Evolutionary conservation across 129 eudicot genomes (phyloP), one percentile per base, ranked within the genome.

Genomic region (Centrapalus pauciflorus): DNA sequence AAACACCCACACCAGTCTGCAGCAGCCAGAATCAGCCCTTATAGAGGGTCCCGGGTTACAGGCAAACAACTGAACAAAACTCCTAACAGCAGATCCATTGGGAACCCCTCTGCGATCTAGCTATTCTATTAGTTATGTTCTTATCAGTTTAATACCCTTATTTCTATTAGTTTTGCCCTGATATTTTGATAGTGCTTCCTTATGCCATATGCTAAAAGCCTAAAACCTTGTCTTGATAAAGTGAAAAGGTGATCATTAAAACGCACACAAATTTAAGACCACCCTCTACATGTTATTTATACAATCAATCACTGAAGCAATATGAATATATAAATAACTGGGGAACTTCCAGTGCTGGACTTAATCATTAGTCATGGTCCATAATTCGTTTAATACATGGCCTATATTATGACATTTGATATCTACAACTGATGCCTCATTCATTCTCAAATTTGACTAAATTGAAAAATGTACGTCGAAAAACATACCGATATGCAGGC

Each of bases 401-500:
- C 61, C 46, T 49, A 60, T 25, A 49, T 10, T 50, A 27, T 19
- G 38, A 28, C 40, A 71, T 61, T 61, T 33, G 54, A 25, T 50
- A 51, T 17, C 63, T 34, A 14, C n/a, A n/a, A n/a, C 20, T 4
- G 34, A 68, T 26, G 37, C 13, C 32, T 32, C 68, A 29, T 30
- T 51, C 23, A 23, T 61, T 71, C 40, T 33, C 26, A 28, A 16
- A 61, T 24, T 38, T 45, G 25, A 21, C 43, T 55, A 55, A 43
- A 45, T 23, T 26, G n/a, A 2, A 6, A 74, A 13, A 43, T 25
- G 5, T 29, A 30, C 10, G 55, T 66, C 8, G 11, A 65, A 43
- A 11, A 64, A 49, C 75, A 65, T 78, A 78, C 78, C 79, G 76
- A 54, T 73, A 70, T 34, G 75, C 70, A 49, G 75, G 83, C 24